A percentile compares a stretch with the other conserved stretches of the same genome.
Evolutionary conservation across 257 asterid genomes (phyloP).

Genomic region (Solanum tarapatanum): DNA sequence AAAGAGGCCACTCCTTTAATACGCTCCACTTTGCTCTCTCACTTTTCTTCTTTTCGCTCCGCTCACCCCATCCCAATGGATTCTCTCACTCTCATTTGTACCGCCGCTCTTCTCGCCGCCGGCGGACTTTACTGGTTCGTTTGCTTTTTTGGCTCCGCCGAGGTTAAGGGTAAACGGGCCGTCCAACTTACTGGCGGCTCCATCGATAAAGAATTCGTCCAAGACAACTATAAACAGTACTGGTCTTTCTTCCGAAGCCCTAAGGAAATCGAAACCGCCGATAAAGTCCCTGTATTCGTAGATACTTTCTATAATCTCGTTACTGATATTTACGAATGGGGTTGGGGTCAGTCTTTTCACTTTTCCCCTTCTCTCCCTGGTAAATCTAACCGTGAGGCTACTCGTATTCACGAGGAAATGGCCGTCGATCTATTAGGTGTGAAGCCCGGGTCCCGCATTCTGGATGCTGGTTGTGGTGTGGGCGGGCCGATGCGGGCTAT

Average conservation of each 20-base stretch:
- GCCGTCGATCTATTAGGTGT: slow-evolving; percentile 58
- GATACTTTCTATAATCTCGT: slow-evolving; percentile 80
- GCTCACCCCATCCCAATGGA: slow-evolving; percentile 24
- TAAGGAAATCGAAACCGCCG: slow-evolving; percentile 46
- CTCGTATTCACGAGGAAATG: slow-evolving; percentile 67
- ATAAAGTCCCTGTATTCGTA: slow-evolving; percentile 67
- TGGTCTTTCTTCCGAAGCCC: slow-evolving; percentile 76
- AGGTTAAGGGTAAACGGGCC: slow-evolving; percentile 57
- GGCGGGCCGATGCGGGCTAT: slow-evolving; percentile 89
- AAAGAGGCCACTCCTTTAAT: not conserved
- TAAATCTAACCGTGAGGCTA: slow-evolving; percentile 59
- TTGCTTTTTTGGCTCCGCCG: slow-evolving; percentile 63
- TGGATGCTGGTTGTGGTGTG: slow-evolving; percentile 80
- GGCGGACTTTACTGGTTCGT: slow-evolving; percentile 66
- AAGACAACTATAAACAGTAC: slow-evolving; percentile 55
- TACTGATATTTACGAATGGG: slow-evolving; percentile 83
- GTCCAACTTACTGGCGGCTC: slow-evolving; percentile 71
- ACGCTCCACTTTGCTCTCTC: not conserved
- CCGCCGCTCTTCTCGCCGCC: slow-evolving; percentile 48
- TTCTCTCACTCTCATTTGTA: slow-evolving; percentile 37
- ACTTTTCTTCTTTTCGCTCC: not conserved
- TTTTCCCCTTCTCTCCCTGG: slow-evolving; percentile 64
- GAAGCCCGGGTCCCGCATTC: slow-evolving; percentile 36
- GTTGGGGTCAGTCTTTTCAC: slow-evolving; percentile 84
- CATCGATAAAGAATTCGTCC: slow-evolving; percentile 40